Percentiles rank a stretch among this genome's conserved stretches.
Evolutionary conservation across 2,329 filamentous ascomycete species (phyloP).

Genomic region (Thermoascus crustaceus): DNA sequence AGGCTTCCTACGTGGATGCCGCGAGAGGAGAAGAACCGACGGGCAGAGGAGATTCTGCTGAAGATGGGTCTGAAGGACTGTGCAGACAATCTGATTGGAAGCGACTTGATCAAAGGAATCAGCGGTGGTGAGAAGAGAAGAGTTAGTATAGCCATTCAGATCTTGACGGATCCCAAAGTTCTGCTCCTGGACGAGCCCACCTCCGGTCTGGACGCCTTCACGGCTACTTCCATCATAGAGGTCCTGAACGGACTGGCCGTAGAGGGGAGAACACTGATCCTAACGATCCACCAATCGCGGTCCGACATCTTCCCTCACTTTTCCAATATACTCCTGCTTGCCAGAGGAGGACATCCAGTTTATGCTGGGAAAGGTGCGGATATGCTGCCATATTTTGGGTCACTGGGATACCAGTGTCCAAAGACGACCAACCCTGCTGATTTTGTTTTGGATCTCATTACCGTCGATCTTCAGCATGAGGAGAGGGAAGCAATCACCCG

Average conservation of each 20-base stretch:
- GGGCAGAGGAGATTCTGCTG: conserved; percentile 62
- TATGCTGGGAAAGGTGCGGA: conserved; percentile 56
- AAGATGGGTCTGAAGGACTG: conserved; percentile 74
- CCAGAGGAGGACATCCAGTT: conserved; percentile 59
- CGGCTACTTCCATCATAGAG: conserved; percentile 67
- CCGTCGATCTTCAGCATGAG: conserved; percentile 62
- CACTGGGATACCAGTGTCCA: conserved; percentile 56
- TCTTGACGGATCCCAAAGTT: conserved; percentile 65
- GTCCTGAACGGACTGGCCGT: conserved; percentile 62
- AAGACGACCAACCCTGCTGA: conserved; percentile 67
- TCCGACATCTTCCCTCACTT: conserved; percentile 66
- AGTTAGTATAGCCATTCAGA: conserved; percentile 69
- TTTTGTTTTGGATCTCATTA: conserved; percentile 69
- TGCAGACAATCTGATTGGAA: conserved; percentile 65
- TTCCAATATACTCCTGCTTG: conserved; percentile 62
- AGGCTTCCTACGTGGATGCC: conserved; percentile 64
- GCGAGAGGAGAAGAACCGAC: conserved; percentile 55
- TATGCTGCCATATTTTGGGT: conserved; percentile 59
- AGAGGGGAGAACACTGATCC: conserved; percentile 64
- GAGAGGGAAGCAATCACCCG: conserved; percentile 55
- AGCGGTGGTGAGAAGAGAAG: conserved; percentile 72
- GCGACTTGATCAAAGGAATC: conserved; percentile 66
- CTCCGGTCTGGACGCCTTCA: conserved; percentile 69
- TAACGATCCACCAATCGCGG: conserved; percentile 72
- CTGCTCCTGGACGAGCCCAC: conserved; percentile 69